Conservation (phyloP, 2,329 filamentous ascomycete species). For the Purpureocillium lavendulum region DNA sequence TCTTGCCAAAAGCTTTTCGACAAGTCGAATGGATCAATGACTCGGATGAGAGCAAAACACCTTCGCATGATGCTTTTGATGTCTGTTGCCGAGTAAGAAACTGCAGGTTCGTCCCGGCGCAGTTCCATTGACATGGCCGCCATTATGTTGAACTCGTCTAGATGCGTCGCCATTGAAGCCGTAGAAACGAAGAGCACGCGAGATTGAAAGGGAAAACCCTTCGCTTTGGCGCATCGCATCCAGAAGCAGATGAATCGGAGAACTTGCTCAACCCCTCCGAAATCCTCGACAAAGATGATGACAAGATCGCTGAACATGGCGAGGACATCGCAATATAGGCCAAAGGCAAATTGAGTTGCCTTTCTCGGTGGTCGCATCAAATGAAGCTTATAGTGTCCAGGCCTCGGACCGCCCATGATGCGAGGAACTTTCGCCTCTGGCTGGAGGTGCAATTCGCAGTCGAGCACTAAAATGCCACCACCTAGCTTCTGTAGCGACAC, state of each 20-base stretch:
- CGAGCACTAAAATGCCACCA: neutral
- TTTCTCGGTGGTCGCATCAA: neutral
- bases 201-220: neutral
- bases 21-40: neutral
- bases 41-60: neutral
- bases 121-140: neutral
- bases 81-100: neutral
- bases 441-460: slow-evolving; percentile 3
- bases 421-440: neutral
- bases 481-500: neutral
- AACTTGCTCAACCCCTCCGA: neutral
- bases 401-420: neutral
- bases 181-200: neutral
- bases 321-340: neutral
- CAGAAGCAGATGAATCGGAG: neutral
- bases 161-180: no score
- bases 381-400: neutral
- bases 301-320: neutral
- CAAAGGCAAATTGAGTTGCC: neutral
- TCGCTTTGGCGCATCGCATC: neutral
- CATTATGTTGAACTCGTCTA: neutral
- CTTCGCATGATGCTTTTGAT: neutral
- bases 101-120: neutral
- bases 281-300: slow-evolving; percentile 1
- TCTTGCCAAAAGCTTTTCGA: no score